A percentile compares a stretch with the other conserved stretches of the same genome.
phyloP scores from a whole-genome alignment of 768 basidiomycete genomes.

The Boletus insuetus region DNA sequence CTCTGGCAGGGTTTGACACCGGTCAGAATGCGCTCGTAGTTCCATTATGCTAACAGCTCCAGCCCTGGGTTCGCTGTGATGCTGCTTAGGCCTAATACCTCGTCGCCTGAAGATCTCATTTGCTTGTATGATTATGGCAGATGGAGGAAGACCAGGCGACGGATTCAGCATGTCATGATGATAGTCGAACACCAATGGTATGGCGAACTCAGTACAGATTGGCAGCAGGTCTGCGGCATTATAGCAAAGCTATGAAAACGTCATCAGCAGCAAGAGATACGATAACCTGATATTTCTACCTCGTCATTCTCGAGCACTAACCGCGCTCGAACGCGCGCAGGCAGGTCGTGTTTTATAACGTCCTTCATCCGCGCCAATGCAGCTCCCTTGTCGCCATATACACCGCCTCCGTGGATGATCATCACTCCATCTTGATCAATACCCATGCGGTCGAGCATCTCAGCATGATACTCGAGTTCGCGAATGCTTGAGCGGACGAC shows the following conservation, averaged over 20 bases:
- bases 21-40: slow-evolving; percentile 80
- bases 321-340: slow-evolving; percentile 62
- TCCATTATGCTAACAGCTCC: slow-evolving; percentile 86
- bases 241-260: slow-evolving; percentile 61
- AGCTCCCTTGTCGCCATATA: slow-evolving; percentile 75
- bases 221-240: slow-evolving; percentile 87
- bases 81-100: slow-evolving; percentile 88
- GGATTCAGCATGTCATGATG: slow-evolving; percentile 79
- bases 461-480: slow-evolving; percentile 83
- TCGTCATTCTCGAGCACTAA: slow-evolving; percentile 95
- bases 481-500: slow-evolving; percentile 76
- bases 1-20: slow-evolving; percentile 65
- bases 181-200: slow-evolving; percentile 75
- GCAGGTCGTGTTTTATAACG: slow-evolving; percentile 58
- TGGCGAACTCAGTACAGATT: slow-evolving; percentile 76
- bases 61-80: slow-evolving; percentile 85
- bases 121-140: slow-evolving; percentile 69
- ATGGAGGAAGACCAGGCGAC: slow-evolving; percentile 52
- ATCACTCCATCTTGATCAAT: slow-evolving; percentile 82
- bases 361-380: slow-evolving; percentile 72
- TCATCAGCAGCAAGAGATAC: background rate
- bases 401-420: slow-evolving; percentile 84
- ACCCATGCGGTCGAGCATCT: slow-evolving; percentile 86
- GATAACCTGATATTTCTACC: slow-evolving; percentile 34
- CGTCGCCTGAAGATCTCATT: slow-evolving; percentile 71